Percentiles rank a stretch among this genome's conserved stretches.
Conservation (phyloP, 2,329 filamentous ascomycete genomes). For the Neofusicoccum umdonicola region DNA sequence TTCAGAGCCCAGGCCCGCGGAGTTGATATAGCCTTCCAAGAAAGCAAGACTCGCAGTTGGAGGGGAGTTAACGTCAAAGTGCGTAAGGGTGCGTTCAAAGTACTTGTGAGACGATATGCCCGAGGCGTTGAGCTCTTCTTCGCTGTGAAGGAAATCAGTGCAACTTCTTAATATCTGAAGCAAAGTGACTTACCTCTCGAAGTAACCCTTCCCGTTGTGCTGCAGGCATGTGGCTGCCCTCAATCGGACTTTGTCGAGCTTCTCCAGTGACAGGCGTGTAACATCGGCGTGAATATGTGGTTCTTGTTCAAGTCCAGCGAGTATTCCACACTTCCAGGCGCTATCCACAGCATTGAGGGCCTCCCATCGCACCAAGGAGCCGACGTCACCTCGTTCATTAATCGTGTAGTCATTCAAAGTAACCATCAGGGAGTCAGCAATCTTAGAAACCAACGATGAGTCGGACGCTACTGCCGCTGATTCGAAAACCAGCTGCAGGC, state of each 20-base stretch:
- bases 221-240: conserved; percentile 30
- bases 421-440: conserved; percentile 32
- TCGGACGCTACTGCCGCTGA: neutral
- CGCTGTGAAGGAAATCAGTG: conserved; percentile 7
- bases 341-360: conserved; percentile 67
- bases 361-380: conserved; percentile 78
- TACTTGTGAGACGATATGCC: conserved; percentile 60
- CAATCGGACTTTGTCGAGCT: conserved; percentile 77
- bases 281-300: conserved; percentile 38
- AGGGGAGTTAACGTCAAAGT: neutral
- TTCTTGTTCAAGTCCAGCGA: conserved; percentile 21
- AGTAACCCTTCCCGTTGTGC: conserved; percentile 14
- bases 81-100: conserved; percentile 53
- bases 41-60: conserved; percentile 41
- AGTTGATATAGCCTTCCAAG: conserved; percentile 67
- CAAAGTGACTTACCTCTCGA: neutral
- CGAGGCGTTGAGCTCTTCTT: conserved; percentile 19
- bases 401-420: conserved; percentile 87
- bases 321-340: conserved; percentile 25
- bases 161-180: neutral
- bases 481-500: conserved; percentile 36
- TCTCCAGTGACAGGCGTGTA: conserved; percentile 77
- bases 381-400: conserved; percentile 83
- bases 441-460: conserved; percentile 22
- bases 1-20: conserved; percentile 75